phyloP scores from a whole-genome alignment of 768 basidiomycete genomes.

The Clavulina sp. region DNA sequence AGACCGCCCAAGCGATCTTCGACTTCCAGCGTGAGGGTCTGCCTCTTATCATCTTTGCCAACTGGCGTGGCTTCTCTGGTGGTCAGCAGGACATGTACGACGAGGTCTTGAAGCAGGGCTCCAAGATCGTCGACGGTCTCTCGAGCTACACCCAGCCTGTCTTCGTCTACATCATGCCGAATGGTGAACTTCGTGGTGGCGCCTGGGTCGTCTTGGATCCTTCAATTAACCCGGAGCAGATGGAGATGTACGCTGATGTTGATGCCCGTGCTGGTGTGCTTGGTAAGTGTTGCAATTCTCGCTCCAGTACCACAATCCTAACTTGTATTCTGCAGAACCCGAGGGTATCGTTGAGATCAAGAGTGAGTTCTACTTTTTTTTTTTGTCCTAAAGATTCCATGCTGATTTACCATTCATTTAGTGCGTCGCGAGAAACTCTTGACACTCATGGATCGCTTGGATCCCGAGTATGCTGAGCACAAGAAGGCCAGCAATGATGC shows the following conservation, averaged over 20 bases:
- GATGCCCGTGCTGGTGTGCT: slow-evolving; percentile 88
- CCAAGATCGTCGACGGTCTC: slow-evolving; percentile 96
- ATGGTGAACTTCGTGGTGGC: slow-evolving; percentile 95
- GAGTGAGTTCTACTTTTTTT: slow-evolving; percentile 16
- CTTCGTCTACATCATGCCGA: slow-evolving; percentile 96
- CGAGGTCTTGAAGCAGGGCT: slow-evolving; percentile 90
- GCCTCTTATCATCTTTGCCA: slow-evolving; percentile 95
- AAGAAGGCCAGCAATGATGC: slow-evolving; percentile 68
- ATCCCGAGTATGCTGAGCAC: slow-evolving; percentile 59
- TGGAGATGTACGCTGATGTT: slow-evolving; percentile 99
- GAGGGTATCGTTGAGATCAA: slow-evolving; percentile 97
- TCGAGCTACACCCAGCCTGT: slow-evolving; percentile 95
- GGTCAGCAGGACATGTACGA: slow-evolving; percentile 99
- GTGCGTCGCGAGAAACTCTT: slow-evolving; percentile 87
- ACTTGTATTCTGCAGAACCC: slow-evolving; percentile 41
- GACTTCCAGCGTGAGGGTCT: slow-evolving; percentile 96
- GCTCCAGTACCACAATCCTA: not conserved
- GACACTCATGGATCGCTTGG: slow-evolving; percentile 82
- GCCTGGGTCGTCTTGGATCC: slow-evolving; percentile 99
- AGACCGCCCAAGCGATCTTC: slow-evolving; percentile 98
- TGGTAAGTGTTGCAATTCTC: slow-evolving; percentile 11
- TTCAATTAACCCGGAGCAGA: slow-evolving; percentile 88
- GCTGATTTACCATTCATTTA: slow-evolving; percentile 12
- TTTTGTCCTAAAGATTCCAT: not conserved
- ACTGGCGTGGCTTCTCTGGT: slow-evolving; percentile 99